Evolutionary conservation across 2,329 filamentous ascomycete species (phyloP), one percentile per base, ranked within the genome.

Genomic region (Colletotrichum shisoi): DNA sequence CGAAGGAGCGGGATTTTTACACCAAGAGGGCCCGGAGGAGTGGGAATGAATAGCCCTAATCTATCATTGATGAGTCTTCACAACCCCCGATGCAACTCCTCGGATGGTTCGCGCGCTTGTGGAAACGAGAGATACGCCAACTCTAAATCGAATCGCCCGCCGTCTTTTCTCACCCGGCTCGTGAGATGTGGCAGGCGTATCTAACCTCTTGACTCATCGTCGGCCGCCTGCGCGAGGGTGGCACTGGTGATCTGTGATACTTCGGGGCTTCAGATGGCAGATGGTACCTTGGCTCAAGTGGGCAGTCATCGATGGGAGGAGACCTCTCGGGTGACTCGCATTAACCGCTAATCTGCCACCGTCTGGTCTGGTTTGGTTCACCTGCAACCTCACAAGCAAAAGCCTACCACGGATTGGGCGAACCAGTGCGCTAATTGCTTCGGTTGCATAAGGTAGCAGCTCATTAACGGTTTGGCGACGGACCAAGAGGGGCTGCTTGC

Each of bases 241-340:
- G 2, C 31, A 34, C 31, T 34, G 31, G 31, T 34, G 51, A 53
- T 39, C 34, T 49, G 37, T 59, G 57, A 49, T 40, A 42, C 34
- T 34, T 59, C 45, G 45, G 57, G 34, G 21, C 57, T 51, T 51
- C 34, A n/a, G 34, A 44, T 57, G 52, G 21, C 45, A 63, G 59
- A 49, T 37, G 39, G 59, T 49, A 21, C n/a, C 37, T 57, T 46
- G 62, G 44, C 21, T 51, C 49, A 58, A 48, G 46, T 24, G 52
- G 39, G 31, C 31, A 34, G 7, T 34, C 31, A 34, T n/a, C 21
- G 46, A 61, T 17, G 46, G 21, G 21, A n/a, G 21, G 21, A n/a
- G 24, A 53, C 58, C 62, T 57, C 62, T 61, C 62, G 49, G 57
- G 62, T 61, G 68, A 66, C 58, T 69, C 52, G 63, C 67, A 67